These are phyloP conservation scores for Collariella sp. DNA, from an alignment of 495 filamentous ascomycete species.

Conservation along the genomic window DNA sequence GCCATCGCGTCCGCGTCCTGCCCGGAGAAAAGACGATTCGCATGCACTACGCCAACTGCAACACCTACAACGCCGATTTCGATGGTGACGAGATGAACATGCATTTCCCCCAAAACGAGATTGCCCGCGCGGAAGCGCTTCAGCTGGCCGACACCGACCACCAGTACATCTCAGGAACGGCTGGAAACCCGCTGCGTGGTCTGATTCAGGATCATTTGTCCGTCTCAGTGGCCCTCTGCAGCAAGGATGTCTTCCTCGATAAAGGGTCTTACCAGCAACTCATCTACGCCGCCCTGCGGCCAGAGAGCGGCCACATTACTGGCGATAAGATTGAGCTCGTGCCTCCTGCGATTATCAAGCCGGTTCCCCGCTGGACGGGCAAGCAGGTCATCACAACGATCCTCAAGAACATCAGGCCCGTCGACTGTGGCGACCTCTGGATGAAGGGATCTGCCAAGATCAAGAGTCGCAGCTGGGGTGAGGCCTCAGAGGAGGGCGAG, in stretches of 20 bases:
- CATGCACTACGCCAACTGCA: constrained; percentile 99
- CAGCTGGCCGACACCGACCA: constrained; percentile 93
- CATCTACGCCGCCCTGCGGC: constrained; percentile 78
- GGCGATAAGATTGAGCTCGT: constrained; percentile 65
- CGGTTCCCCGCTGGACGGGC: constrained; percentile 82
- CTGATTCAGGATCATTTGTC: constrained; percentile 98
- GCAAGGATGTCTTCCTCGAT: constrained; percentile 86
- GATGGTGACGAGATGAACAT: constrained; percentile 99
- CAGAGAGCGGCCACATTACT: constrained; percentile 74
- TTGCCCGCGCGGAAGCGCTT: constrained; percentile 83
- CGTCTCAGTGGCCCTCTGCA: constrained; percentile 84
- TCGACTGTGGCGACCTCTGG: constrained; percentile 65
- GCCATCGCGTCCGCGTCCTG: constrained; percentile 84
- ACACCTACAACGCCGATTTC: constrained; percentile 99
- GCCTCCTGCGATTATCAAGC: constrained; percentile 73
- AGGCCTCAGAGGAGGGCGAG: constrained; percentile 52
- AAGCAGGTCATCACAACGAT: constrained; percentile 95
- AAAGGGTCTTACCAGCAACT: constrained; percentile 86
- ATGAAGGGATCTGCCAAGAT: constrained; percentile 71
- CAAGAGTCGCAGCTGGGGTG: constrained; percentile 64
- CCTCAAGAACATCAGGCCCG: constrained; percentile 78
- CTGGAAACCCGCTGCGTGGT: constrained; percentile 89
- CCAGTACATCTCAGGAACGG: constrained; percentile 90
- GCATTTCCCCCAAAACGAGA: constrained; percentile 97
- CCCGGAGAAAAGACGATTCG: constrained; percentile 93